These are phyloP conservation scores for Stachybotrys chartarum DNA, from an alignment of 2,329 filamentous ascomycete species.

Conservation along the genomic window DNA sequence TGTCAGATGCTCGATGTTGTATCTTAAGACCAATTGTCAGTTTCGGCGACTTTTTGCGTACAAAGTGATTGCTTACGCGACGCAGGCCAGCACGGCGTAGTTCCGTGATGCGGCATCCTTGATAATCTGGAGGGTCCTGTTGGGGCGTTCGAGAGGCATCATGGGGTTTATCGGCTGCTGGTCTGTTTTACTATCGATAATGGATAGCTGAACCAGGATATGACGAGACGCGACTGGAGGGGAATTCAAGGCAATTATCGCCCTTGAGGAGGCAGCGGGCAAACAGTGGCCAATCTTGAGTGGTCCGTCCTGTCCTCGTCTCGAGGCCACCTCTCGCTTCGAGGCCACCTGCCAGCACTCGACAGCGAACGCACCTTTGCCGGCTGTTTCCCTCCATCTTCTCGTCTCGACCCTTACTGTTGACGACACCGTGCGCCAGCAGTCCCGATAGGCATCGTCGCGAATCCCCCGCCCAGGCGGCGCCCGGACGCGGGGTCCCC, in stretches of 20 bases:
- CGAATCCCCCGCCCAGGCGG: not conserved
- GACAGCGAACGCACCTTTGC: too few relatives aligned
- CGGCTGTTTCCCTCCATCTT: not conserved
- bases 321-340: not conserved
- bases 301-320: not conserved
- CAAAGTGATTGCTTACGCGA: constrained; percentile 20
- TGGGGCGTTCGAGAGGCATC: not conserved
- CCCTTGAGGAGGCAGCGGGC: not conserved
- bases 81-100: constrained; percentile 46
- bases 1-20: constrained; percentile 66
- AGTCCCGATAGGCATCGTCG: not conserved
- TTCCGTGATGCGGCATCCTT: not conserved
- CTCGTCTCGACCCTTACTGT: not conserved
- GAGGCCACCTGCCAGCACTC: not conserved
- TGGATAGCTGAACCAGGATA: not conserved
- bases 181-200: not conserved
- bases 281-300: too few relatives aligned
- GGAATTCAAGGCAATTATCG: not conserved
- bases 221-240: not conserved
- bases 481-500: not conserved
- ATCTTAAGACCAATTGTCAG: constrained; percentile 32
- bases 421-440: too few relatives aligned
- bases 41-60: not conserved
- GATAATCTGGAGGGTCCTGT: not conserved
- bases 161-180: not conserved